These are phyloP conservation scores for Dactylellina haptotyla DNA, from an alignment of 2,329 filamentous ascomycete species.

Conservation along the genomic window DNA sequence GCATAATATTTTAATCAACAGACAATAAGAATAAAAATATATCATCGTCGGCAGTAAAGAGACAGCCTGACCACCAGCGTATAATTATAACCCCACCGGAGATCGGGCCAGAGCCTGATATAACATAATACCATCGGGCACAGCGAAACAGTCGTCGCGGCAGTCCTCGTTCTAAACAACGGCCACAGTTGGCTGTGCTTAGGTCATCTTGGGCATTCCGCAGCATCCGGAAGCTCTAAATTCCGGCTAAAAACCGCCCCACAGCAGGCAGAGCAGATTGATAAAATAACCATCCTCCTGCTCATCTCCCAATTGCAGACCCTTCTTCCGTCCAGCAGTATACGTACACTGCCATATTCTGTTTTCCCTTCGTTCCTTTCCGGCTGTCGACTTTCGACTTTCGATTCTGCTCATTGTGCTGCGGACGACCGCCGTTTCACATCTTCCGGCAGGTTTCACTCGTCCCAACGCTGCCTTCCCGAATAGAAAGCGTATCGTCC, in stretches of 20 bases:
- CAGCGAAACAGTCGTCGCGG: neutral
- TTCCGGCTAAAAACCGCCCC: constrained; percentile 46
- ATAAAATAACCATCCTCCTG: too few relatives aligned
- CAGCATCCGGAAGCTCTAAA: constrained; percentile 49
- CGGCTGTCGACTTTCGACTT: neutral
- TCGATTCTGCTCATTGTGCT: neutral
- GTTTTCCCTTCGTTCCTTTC: neutral
- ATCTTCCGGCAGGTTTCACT: constrained; percentile 8
- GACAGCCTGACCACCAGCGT: too few relatives aligned
- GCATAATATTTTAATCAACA: too few relatives aligned
- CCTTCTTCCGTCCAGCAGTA: neutral
- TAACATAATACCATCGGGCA: neutral
- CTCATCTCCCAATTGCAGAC: neutral
- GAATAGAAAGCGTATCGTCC: constrained; percentile 1
- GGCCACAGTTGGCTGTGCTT: constrained; percentile 26
- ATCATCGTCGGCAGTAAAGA: too few relatives aligned
- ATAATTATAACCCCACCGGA: too few relatives aligned
- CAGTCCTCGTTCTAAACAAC: too few relatives aligned
- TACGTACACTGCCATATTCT: neutral
- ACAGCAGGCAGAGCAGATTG: neutral
- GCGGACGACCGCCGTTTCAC: neutral
- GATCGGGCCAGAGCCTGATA: too few relatives aligned
- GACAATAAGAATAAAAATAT: too few relatives aligned
- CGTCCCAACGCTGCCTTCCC: neutral
- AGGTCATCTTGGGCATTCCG: constrained; percentile 33